These are phyloP conservation scores for Populus nigra DNA, from an alignment of 345 rosid genomes.

Conservation along the genomic window DNA sequence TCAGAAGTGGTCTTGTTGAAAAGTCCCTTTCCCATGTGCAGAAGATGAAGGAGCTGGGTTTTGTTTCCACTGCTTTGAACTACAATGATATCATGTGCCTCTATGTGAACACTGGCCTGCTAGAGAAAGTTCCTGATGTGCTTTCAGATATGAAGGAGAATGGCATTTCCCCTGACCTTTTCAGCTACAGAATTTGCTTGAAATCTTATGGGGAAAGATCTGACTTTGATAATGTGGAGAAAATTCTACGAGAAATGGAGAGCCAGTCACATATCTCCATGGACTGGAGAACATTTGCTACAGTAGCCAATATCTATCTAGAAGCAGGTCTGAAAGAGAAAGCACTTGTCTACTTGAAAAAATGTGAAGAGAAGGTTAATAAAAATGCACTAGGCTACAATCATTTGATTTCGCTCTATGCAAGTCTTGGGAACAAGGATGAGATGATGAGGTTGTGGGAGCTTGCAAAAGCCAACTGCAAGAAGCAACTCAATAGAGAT, in stretches of 20 bases:
- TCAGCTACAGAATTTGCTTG: slow-evolving; percentile 46
- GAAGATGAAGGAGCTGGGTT: slow-evolving; percentile 46
- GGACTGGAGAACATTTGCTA: slow-evolving; percentile 45
- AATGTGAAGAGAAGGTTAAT: slow-evolving; percentile 36
- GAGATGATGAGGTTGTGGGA: slow-evolving; percentile 46
- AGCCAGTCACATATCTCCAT: slow-evolving; percentile 26
- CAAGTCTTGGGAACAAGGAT: slow-evolving; percentile 42
- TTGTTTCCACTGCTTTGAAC: slow-evolving; percentile 17
- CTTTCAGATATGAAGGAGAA: slow-evolving; percentile 42
- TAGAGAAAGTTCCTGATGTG: slow-evolving; percentile 38
- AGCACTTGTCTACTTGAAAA: slow-evolving; percentile 37
- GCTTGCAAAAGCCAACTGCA: slow-evolving; percentile 31
- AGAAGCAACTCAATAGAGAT: slow-evolving; percentile 35
- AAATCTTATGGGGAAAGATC: slow-evolving; percentile 35
- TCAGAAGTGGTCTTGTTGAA: slow-evolving; percentile 36
- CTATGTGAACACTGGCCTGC: slow-evolving; percentile 25
- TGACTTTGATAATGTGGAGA: slow-evolving; percentile 34
- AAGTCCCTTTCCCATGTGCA: slow-evolving; percentile 37
- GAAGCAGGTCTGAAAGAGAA: slow-evolving; percentile 33
- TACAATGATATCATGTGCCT: slow-evolving; percentile 45
- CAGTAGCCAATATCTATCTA: slow-evolving; percentile 34
- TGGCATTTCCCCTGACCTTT: slow-evolving; percentile 36
- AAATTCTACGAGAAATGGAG: slow-evolving; percentile 38
- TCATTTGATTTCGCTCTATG: slow-evolving; percentile 40
- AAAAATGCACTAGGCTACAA: slow-evolving; percentile 34